Evolutionary conservation across 805 yeast genomes (phyloP).

Genomic region (Yamadazyma endophytica): DNA sequence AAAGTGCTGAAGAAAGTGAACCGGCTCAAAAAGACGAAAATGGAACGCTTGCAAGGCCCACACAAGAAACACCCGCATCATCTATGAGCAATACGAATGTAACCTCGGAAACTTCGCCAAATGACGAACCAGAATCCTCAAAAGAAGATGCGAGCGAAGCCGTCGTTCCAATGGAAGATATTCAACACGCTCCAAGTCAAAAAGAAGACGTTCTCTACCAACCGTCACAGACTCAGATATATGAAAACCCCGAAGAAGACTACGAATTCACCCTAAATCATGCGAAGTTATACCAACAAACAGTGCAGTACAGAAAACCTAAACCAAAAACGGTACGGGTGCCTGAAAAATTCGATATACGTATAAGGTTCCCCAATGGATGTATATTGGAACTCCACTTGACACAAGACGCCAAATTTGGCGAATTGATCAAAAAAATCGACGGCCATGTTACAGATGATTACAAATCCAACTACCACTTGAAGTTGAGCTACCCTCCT

Average conservation of each 20-base stretch:
- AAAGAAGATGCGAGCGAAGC: not conserved
- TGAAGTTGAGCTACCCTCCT: conserved; percentile 37
- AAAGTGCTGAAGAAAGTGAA: conserved; percentile 1
- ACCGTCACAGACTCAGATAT: conserved; percentile 11
- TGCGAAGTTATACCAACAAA: conserved; percentile 33
- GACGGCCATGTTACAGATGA: conserved; percentile 27
- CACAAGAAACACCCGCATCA: not conserved
- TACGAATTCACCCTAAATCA: conserved; percentile 36
- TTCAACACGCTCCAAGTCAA: too few relatives aligned
- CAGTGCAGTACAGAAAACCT: conserved; percentile 18
- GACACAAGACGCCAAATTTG: conserved; percentile 26
- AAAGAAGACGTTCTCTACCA: conserved; percentile 5
- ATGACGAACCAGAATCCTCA: not conserved
- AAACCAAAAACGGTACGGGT: conserved; percentile 1
- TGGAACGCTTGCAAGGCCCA: not conserved
- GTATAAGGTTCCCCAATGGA: conserved; percentile 38
- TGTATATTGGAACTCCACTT: conserved; percentile 31
- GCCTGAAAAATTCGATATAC: conserved; percentile 26
- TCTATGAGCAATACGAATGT: not conserved
- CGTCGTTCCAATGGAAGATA: not conserved
- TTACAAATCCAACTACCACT: conserved; percentile 24
- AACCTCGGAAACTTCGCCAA: conserved; percentile 3
- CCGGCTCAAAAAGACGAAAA: conserved; percentile 2
- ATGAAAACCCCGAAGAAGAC: conserved; percentile 41
- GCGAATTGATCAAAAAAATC: conserved; percentile 31